Percentiles rank a stretch among this genome's conserved stretches.
Evolutionary conservation across 768 basidiomycete species (phyloP).

Genomic region (Naganishia vishniacii): DNA sequence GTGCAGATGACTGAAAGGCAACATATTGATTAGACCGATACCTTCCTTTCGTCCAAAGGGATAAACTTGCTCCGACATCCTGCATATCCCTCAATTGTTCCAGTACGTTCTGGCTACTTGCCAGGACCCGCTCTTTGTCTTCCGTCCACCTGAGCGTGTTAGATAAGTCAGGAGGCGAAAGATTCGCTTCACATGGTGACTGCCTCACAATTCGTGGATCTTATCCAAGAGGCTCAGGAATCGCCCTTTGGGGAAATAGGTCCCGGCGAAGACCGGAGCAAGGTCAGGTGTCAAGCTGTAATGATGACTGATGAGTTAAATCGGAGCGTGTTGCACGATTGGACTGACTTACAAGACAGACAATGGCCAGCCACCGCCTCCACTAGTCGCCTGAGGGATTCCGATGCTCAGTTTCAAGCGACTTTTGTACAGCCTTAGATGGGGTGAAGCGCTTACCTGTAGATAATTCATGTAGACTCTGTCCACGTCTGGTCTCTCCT

Average conservation of each 20-base stretch:
- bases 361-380: constrained; percentile 45
- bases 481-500: constrained; percentile 53
- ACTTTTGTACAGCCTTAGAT: neutral
- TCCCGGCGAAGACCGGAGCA: constrained; percentile 42
- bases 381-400: constrained; percentile 35
- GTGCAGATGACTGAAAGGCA: constrained; percentile 8
- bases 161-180: too few species aligned
- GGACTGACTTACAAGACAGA: constrained; percentile 37
- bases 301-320: neutral
- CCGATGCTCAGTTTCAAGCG: neutral
- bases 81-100: constrained; percentile 35
- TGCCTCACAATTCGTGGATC: constrained; percentile 37
- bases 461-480: constrained; percentile 53
- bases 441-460: constrained; percentile 35
- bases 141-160: constrained; percentile 33
- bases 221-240: constrained; percentile 35
- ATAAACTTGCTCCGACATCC: constrained; percentile 22
- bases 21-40: neutral
- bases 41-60: neutral
- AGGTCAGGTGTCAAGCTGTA: constrained; percentile 41
- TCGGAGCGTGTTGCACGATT: neutral
- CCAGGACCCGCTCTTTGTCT: constrained; percentile 33
- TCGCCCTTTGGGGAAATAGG: constrained; percentile 37
- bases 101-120: constrained; percentile 35
- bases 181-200: too few species aligned